Base-by-base conservation (phyloP, 306 rosid genomes). In the Casuarina cunninghamiana region DNA sequence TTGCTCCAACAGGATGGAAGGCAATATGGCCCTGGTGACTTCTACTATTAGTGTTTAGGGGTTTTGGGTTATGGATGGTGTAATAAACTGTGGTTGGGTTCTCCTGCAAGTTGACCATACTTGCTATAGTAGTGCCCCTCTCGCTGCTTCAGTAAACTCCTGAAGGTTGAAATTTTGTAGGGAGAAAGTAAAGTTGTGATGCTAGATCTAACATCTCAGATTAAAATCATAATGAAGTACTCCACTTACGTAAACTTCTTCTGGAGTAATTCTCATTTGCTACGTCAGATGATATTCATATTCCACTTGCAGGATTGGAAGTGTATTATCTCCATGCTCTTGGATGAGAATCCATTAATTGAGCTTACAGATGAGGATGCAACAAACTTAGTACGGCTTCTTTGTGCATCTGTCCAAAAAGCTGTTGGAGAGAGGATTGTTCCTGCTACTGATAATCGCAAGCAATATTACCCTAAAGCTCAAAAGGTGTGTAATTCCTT, bases 341-440 rank as follows among this genome's bases (percentile, higher is more conserved):
- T 95, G 35, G 91, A 92, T 73, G 98, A 89, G 73, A 92, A 89
- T 81, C 86, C 94, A 74, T 79, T 79, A 55, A 72, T 83, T 70
- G 97, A 89, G 81, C 94, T 93, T 73, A 88, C 93, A 72, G 98
- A 95, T 69, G 93, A 85, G 79, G 92, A 90, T 91, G 93, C 95
- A 60, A 89, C 97, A 75, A 95, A 95, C 86, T 87, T 95, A 85
- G 98, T 95, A 74, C 93, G 97, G 12, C 97, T 95, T 66, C 97
- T 95, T 76, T 84, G 91, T 86, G 90, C 93, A 63, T 95, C 98
- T 75, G 97, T 92, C 80, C 90, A 88, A 80, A 95, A 92, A 88
- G 98, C 98, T 61, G 92, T 91, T 62, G 98, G 98, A 79, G 97
- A 92, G 87, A 91, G 91, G 89, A 95, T 95, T 81, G 97, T 92